These are phyloP conservation scores for Capsicum pubescens DNA, from an alignment of 257 asterid species.

Conservation along the genomic window DNA sequence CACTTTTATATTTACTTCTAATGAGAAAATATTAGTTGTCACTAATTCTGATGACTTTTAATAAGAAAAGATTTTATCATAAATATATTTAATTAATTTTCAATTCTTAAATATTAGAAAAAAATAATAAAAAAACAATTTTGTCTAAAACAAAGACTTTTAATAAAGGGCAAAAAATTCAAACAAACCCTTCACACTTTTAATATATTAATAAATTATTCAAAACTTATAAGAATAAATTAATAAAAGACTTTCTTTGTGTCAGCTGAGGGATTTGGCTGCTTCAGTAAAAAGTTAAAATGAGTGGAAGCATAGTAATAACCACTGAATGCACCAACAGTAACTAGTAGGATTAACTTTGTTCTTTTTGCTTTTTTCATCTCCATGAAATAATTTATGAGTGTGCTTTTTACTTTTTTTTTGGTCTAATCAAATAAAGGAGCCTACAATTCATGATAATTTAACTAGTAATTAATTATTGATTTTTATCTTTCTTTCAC, in stretches of 20 bases:
- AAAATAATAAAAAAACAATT: too few species aligned
- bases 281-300: not conserved
- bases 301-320: not conserved
- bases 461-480: not conserved
- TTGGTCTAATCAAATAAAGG: not conserved
- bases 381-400: not conserved
- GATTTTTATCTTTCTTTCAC: too few species aligned
- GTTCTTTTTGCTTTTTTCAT: constrained; percentile 5
- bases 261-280: not conserved
- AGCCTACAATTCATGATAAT: not conserved
- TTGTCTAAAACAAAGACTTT: too few species aligned
- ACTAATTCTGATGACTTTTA: too few species aligned
- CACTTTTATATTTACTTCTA: too few species aligned
- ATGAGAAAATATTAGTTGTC: too few species aligned
- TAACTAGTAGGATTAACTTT: not conserved
- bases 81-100: too few species aligned
- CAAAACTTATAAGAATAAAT: not conserved
- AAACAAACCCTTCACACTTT: too few species aligned
- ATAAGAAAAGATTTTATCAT: too few species aligned
- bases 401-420: not conserved
- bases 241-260: not conserved
- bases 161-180: too few species aligned
- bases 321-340: not conserved
- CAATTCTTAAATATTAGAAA: too few species aligned
- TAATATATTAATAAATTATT: not conserved